A percentile compares a stretch with the other conserved stretches of the same genome.
phyloP scores from a whole-genome alignment of 208 protist genomes.

The Trichomonas vaginalis region DNA sequence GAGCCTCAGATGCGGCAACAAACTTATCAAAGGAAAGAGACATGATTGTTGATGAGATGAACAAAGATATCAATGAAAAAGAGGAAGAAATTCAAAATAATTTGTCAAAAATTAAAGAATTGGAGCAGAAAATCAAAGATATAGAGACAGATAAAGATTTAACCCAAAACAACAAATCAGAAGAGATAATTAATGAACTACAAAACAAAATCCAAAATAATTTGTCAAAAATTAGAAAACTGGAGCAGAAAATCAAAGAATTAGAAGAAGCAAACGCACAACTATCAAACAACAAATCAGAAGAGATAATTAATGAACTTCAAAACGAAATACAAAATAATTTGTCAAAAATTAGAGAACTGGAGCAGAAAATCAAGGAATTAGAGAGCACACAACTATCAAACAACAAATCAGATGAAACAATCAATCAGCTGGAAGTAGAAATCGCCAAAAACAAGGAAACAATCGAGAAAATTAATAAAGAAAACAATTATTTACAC shows the following conservation, averaged over 20 bases:
- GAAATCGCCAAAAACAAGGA: background rate
- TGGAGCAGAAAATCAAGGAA: no score
- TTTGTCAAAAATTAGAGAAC: background rate
- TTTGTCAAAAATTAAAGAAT: no score
- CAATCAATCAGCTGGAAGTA: background rate
- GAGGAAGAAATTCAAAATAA: no score
- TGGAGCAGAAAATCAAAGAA: background rate
- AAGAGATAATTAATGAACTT: background rate
- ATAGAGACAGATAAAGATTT: background rate
- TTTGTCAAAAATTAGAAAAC: no score
- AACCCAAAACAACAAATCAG: background rate
- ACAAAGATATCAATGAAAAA: no score
- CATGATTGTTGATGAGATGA: no score
- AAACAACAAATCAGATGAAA: background rate
- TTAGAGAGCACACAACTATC: no score
- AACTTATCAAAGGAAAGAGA: no score
- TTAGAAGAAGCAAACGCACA: background rate
- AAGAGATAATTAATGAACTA: no score
- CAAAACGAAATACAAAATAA: background rate
- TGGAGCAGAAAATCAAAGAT: background rate
- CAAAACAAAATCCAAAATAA: no score
- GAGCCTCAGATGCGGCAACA: no score
- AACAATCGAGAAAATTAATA: background rate
- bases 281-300: background rate
- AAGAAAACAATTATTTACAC: background rate